Evolutionary conservation across 176 grass and related monocot species (phyloP), one percentile per base, ranked within the genome.

Genomic region (Avena insularis): DNA sequence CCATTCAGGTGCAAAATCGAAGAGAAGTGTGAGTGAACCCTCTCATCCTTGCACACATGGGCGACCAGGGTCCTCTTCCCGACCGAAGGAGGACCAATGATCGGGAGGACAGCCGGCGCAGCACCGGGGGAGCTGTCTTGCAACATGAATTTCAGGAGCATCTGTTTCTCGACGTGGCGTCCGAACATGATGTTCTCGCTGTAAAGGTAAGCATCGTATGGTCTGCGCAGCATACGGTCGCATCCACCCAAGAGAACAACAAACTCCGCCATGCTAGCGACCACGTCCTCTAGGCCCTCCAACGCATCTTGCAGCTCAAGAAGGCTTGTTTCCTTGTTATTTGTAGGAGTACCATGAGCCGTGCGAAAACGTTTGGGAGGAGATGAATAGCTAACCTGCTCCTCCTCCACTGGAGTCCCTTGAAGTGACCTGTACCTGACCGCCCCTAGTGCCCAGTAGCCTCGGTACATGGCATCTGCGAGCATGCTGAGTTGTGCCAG

Each of bases 41-140:
- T 80, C 14, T 82, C 47, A n/a, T 82, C 47, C 5, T 54, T 36
- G 79, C 79, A 68, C 13, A 21, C 79, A 82, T 68, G 60, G 3
- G 47, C 29, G 0, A 64, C 78, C 21, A 80, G 59, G 5, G 78
- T 65, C 14, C 60, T 80, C 40, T 80, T 80, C 9, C 78, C 78
- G 1, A 9, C 14, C 0, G 1, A 6, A 5, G 7, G 77, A 25
- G 6, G 9, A 9, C 77, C 77, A 0, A 79, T 79, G 55, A 79
- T 7, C 3, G 33, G 56, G 38, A 76, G 73, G 29, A 76, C 73
- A 17, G 48, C 45, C 0, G 12, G 46, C 3, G 21, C 46, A 1
- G 7, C 73, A 16, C 14, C 16, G 1, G 33, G 7, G 9, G 54
- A 20, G 48, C 12, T 4, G 12, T 79, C 19, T 1, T 60, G 77